phyloP scores from a whole-genome alignment of 108 stramenopile genomes.

The Cylindrotheca fusiformis region DNA sequence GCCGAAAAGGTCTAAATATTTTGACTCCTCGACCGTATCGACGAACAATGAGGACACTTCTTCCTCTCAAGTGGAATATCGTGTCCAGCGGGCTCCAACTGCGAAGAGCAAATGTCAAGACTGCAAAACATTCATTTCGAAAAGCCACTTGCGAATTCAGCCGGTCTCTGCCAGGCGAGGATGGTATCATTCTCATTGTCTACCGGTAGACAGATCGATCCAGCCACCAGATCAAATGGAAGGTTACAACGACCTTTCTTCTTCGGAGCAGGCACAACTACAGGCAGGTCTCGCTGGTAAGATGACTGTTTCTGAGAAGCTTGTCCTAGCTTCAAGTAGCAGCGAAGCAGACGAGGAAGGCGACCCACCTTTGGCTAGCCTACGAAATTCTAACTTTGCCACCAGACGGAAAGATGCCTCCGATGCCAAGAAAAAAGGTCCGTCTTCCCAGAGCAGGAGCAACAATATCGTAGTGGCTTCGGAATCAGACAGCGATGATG shows the following conservation, averaged over 20 bases:
- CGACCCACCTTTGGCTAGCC: conserved; percentile 9
- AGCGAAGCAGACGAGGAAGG: conserved; percentile 11
- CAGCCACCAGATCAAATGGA: neutral
- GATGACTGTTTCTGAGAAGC: too few relatives aligned
- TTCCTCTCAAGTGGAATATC: too few relatives aligned
- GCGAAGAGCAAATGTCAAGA: conserved; percentile 2
- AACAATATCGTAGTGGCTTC: conserved; percentile 16
- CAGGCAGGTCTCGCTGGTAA: neutral
- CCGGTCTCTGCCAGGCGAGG: neutral
- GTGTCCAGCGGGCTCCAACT: conserved; percentile 4
- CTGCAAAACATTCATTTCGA: conserved; percentile 2
- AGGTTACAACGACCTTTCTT: neutral
- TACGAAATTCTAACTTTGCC: conserved; percentile 2
- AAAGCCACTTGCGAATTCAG: conserved; percentile 5
- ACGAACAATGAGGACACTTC: too few relatives aligned
- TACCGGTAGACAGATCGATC: neutral
- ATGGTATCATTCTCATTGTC: conserved; percentile 9
- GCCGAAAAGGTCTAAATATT: neutral
- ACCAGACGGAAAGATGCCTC: neutral
- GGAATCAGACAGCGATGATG: conserved; percentile 37
- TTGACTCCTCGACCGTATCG: too few relatives aligned
- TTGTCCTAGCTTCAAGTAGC: neutral
- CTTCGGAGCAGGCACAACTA: neutral
- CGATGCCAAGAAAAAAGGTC: conserved; percentile 14
- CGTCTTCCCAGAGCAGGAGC: conserved; percentile 5